These are phyloP conservation scores for Fusarium solani-melongenae DNA, from an alignment of 2,329 filamentous ascomycete genomes.

Conservation along the genomic window DNA sequence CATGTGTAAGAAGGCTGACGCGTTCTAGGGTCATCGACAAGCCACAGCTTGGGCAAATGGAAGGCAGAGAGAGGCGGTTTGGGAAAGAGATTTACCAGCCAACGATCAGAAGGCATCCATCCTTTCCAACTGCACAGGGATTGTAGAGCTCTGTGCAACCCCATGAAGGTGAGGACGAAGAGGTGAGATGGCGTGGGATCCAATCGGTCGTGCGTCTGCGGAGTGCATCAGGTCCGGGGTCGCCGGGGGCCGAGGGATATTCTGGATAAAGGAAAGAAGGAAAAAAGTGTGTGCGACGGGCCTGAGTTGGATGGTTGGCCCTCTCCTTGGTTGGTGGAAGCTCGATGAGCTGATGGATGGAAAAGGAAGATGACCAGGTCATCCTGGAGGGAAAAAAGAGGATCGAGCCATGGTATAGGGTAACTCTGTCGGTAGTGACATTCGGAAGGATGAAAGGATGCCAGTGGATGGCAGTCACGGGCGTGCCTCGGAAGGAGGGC, in stretches of 20 bases:
- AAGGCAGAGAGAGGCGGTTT: background rate
- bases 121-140: background rate
- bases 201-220: constrained; percentile 40
- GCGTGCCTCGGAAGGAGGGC: background rate
- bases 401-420: constrained; percentile 9
- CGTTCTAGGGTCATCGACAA: constrained; percentile 20
- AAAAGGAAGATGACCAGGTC: constrained; percentile 11
- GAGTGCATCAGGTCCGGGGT: constrained; percentile 38
- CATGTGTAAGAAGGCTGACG: constrained; percentile 35
- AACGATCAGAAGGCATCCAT: background rate
- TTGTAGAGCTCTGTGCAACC: constrained; percentile 16
- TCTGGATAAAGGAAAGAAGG: constrained; percentile 32
- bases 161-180: constrained; percentile 7
- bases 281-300: background rate
- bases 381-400: constrained; percentile 14
- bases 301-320: constrained; percentile 25
- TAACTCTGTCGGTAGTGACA: background rate
- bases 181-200: constrained; percentile 36
- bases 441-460: background rate
- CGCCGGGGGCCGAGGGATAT: constrained; percentile 28
- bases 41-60: constrained; percentile 16
- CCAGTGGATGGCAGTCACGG: background rate
- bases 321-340: constrained; percentile 33
- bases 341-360: constrained; percentile 19
- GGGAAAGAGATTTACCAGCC: background rate